Percentiles rank a stretch among this genome's conserved stretches.
Conservation (phyloP, 805 yeast species). For the Ogataea neopini region DNA sequence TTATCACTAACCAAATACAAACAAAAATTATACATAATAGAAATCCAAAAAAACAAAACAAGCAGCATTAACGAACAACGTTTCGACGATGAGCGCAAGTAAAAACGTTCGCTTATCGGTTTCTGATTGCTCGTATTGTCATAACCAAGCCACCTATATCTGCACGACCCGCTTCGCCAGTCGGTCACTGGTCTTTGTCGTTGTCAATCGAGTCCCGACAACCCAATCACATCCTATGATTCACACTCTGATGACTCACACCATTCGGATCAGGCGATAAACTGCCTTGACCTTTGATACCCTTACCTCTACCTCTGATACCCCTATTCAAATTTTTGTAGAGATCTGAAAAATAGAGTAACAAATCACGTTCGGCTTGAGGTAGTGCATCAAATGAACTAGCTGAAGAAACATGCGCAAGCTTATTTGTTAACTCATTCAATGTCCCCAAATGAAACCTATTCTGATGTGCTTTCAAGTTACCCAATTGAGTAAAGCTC, state of each 20-base stretch:
- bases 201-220: background rate
- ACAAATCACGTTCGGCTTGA: constrained; percentile 61
- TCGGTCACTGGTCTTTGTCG: no score
- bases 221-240: constrained; percentile 1
- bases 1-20: background rate
- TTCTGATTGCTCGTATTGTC: no score
- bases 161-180: no score
- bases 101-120: no score
- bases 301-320: constrained; percentile 84
- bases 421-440: constrained; percentile 60
- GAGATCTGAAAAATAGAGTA: constrained; percentile 75
- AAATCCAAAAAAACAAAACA: background rate
- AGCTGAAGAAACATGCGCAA: constrained; percentile 62
- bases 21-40: constrained; percentile 5
- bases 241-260: background rate
- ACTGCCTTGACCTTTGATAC: constrained; percentile 12
- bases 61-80: background rate
- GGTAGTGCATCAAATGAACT: constrained; percentile 49
- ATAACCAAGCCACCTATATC: no score
- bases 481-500: constrained; percentile 88
- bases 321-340: constrained; percentile 91
- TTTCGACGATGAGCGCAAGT: no score
- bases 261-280: constrained; percentile 1
- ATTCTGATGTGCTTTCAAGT: constrained; percentile 91
- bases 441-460: constrained; percentile 78